Conservation (phyloP, 1,139 yeast genomes). For the Nakaseomyces nivariensis region DNA sequence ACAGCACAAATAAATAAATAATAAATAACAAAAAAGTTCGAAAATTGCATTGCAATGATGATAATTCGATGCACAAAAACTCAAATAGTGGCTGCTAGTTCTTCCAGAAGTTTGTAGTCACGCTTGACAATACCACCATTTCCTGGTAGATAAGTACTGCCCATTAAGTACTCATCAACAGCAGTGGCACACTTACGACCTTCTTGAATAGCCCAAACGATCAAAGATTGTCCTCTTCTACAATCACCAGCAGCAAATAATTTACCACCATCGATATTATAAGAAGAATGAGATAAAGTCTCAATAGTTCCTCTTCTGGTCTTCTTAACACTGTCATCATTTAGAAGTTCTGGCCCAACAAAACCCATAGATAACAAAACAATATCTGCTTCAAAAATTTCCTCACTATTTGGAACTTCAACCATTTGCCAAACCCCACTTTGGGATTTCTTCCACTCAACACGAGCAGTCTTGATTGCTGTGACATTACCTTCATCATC, state of each 20-base stretch:
- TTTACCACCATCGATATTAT: conserved; percentile 58
- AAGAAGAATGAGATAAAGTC: conserved; percentile 58
- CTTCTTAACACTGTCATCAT: conserved; percentile 56
- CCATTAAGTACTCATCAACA: conserved; percentile 73
- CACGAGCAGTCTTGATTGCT: conserved; percentile 91
- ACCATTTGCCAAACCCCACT: conserved; percentile 99
- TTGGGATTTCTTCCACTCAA: conserved; percentile 95
- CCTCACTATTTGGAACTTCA: conserved; percentile 91
- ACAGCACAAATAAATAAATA: conserved; percentile 1
- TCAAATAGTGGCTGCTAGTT: conserved; percentile 37
- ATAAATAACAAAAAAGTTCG: neutral
- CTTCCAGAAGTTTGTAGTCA: conserved; percentile 63
- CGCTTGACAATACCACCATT: conserved; percentile 87
- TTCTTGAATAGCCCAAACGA: conserved; percentile 99
- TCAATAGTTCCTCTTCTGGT: conserved; percentile 82
- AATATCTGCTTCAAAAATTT: conserved; percentile 87
- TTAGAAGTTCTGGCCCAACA: conserved; percentile 77
- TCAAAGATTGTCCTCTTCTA: conserved; percentile 95
- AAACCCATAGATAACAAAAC: conserved; percentile 96
- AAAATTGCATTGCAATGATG: neutral
- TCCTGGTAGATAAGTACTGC: conserved; percentile 77
- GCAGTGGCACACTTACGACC: conserved; percentile 98
- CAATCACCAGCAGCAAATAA: conserved; percentile 96
- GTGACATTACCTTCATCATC: conserved; percentile 90
- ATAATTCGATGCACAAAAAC: no score